Evolutionary conservation across 2,329 filamentous ascomycete genomes (phyloP).

Genomic region (Claviceps pazoutovae): DNA sequence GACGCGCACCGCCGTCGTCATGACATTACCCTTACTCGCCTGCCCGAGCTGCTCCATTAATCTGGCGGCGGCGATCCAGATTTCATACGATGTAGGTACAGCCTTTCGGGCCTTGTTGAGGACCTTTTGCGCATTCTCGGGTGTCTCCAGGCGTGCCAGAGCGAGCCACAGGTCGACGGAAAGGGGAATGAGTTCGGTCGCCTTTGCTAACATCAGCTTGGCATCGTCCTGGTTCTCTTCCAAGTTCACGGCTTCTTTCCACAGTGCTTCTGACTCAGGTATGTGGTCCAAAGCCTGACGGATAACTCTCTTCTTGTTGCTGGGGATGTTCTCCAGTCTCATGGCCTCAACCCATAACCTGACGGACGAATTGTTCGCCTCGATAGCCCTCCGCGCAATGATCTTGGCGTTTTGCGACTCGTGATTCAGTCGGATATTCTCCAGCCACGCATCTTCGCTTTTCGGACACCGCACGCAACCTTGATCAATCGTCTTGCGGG

Average conservation of each 20-base stretch:
- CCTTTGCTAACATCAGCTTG: conserved; percentile 77
- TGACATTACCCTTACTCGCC: conserved; percentile 69
- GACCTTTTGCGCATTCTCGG: conserved; percentile 86
- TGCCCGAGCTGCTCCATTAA: conserved; percentile 80
- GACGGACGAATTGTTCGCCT: conserved; percentile 79
- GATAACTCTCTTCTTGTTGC: conserved; percentile 84
- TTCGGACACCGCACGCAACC: conserved; percentile 87
- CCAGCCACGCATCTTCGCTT: conserved; percentile 89
- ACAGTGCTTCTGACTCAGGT: conserved; percentile 87
- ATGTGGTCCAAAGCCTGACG: conserved; percentile 84
- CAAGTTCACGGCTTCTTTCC: conserved; percentile 93
- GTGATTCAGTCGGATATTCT: conserved; percentile 78
- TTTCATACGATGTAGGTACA: conserved; percentile 81
- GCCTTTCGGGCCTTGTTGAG: conserved; percentile 92
- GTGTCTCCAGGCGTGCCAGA: conserved; percentile 74
- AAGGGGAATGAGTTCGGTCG: conserved; percentile 84
- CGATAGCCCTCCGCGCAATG: conserved; percentile 85
- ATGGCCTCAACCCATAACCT: conserved; percentile 91
- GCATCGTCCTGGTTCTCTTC: conserved; percentile 86
- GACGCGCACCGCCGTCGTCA: conserved; percentile 84
- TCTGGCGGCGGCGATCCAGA: conserved; percentile 90
- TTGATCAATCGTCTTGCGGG: conserved; percentile 73
- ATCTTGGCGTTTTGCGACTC: conserved; percentile 89
- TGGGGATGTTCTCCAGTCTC: conserved; percentile 69
- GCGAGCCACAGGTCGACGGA: conserved; percentile 94